phyloP scores from a whole-genome alignment of 2,329 filamentous ascomycete species.

The Paecilomyces niveus region DNA sequence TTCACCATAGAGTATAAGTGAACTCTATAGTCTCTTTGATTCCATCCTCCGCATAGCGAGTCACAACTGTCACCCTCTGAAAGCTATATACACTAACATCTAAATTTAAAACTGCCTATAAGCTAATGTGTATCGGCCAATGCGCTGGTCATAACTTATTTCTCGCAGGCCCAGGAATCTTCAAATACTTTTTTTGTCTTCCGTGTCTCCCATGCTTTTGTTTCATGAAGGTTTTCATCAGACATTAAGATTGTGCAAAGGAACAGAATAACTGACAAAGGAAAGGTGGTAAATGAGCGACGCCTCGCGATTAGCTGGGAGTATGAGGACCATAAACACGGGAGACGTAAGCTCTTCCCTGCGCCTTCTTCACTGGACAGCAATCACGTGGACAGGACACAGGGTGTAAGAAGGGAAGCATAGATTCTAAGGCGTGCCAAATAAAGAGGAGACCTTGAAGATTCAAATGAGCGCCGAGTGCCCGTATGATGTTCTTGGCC shows the following conservation, averaged over 20 bases:
- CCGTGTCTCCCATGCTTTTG: not conserved
- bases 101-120: not conserved
- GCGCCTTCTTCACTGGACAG: not conserved
- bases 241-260: not conserved
- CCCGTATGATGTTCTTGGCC: not conserved
- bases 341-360: not conserved
- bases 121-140: not conserved
- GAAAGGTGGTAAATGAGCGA: not conserved
- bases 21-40: too few species aligned
- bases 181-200: not conserved
- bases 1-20: too few species aligned
- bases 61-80: too few species aligned
- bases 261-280: not conserved
- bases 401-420: not conserved
- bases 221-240: not conserved
- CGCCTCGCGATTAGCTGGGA: not conserved
- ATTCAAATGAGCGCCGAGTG: not conserved
- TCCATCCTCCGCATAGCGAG: too few species aligned
- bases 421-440: not conserved
- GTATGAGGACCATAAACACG: not conserved
- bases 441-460: not conserved
- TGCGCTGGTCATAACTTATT: not conserved
- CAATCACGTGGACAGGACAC: not conserved
- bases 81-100: not conserved
- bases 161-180: not conserved